Conservation (phyloP, 2,329 filamentous ascomycete genomes). For the Camillea tinctor region DNA sequence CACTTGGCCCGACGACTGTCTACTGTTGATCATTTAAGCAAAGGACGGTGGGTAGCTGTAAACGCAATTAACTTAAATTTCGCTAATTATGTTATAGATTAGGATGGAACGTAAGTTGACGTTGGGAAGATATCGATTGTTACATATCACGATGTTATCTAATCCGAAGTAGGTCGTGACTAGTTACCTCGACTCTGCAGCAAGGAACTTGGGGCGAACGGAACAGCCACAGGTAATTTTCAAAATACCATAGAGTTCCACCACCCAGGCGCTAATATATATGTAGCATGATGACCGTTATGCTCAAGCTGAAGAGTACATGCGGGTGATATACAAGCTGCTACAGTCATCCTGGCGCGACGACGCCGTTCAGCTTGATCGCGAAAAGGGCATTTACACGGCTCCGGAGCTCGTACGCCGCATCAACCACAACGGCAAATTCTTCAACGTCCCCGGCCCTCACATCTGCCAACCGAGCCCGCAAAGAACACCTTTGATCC, state of each 20-base stretch:
- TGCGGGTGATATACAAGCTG: constrained; percentile 65
- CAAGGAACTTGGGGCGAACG: constrained; percentile 60
- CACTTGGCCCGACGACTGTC: constrained; percentile 64
- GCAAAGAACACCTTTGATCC: constrained; percentile 66
- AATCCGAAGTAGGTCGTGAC: constrained; percentile 57
- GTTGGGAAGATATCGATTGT: not conserved
- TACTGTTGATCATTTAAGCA: constrained; percentile 66
- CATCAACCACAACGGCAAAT: constrained; percentile 66
- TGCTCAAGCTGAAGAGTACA: constrained; percentile 61
- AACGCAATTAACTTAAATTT: not conserved
- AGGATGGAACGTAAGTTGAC: constrained; percentile 52
- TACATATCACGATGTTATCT: not conserved
- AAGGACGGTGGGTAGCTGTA: constrained; percentile 50
- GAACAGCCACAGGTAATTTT: constrained; percentile 46
- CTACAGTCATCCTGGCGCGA: constrained; percentile 66
- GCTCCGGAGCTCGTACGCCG: constrained; percentile 52
- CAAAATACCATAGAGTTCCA: not conserved
- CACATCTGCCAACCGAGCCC: constrained; percentile 66
- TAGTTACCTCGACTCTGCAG: constrained; percentile 68
- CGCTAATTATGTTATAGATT: constrained; percentile 35
- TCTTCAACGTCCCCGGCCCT: constrained; percentile 62
- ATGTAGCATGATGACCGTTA: constrained; percentile 66
- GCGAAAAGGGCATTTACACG: constrained; percentile 57
- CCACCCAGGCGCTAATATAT: constrained; percentile 10
- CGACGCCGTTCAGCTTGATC: constrained; percentile 62